Conservation (phyloP, 306 rosid genomes). For the Trifolium pratense region DNA sequence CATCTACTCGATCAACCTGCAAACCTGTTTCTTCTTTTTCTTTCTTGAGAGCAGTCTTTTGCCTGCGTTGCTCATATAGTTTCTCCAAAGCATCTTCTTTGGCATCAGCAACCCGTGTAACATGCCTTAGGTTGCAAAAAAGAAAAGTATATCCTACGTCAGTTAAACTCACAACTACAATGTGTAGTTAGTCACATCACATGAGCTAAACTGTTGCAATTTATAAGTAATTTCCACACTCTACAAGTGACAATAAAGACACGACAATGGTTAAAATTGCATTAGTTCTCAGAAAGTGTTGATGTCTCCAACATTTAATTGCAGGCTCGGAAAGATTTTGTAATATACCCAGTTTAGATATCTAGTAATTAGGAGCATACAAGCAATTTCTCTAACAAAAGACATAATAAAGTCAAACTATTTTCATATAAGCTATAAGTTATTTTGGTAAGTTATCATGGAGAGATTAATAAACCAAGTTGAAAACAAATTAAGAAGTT, state of each 20-base stretch:
- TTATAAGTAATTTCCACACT: slow-evolving; percentile 10
- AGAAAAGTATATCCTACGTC: slow-evolving; percentile 17
- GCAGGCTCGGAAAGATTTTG: not conserved
- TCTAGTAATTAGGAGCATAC: not conserved
- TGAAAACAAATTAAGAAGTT: not conserved
- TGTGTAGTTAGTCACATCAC: not conserved
- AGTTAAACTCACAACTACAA: slow-evolving; percentile 29
- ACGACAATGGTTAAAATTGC: slow-evolving; percentile 7
- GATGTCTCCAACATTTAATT: not conserved
- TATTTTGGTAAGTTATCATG: not conserved
- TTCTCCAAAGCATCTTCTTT: slow-evolving; percentile 91
- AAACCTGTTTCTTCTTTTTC: slow-evolving; percentile 59
- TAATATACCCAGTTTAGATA: not conserved
- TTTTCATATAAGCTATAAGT: not conserved
- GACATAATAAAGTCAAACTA: not conserved
- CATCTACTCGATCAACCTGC: slow-evolving; percentile 84
- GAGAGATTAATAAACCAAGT: not conserved
- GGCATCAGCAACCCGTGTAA: slow-evolving; percentile 87
- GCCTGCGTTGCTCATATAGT: slow-evolving; percentile 75
- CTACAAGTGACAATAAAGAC: not conserved
- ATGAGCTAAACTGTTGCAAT: not conserved
- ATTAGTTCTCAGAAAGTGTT: not conserved
- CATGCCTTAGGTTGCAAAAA: slow-evolving; percentile 64
- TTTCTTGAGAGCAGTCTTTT: slow-evolving; percentile 61
- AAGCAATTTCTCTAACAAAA: not conserved